Percentiles rank a stretch among this genome's conserved stretches.
These are phyloP conservation scores for Rhodocollybia butyracea DNA, from an alignment of 768 basidiomycete genomes.

Conservation along the genomic window DNA sequence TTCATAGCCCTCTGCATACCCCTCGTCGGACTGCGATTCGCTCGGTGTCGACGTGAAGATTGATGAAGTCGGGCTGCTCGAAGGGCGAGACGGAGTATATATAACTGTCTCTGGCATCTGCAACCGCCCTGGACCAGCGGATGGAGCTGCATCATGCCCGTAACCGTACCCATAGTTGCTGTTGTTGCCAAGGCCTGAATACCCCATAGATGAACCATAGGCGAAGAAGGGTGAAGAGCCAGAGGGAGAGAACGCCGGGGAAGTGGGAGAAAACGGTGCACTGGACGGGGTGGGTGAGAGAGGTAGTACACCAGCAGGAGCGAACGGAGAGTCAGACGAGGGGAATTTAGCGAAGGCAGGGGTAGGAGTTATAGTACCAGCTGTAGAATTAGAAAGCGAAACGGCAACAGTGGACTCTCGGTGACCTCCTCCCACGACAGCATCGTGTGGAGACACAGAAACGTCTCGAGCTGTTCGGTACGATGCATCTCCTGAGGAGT, in stretches of 20 bases:
- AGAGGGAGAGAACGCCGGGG: background rate
- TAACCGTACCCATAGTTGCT: background rate
- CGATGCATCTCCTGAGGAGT: slow-evolving; percentile 11
- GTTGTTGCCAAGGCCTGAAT: no score
- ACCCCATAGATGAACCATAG: no score
- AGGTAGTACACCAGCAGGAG: background rate
- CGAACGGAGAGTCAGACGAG: background rate
- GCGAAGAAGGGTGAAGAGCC: background rate
- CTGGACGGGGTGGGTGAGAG: slow-evolving; percentile 17
- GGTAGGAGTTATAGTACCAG: background rate
- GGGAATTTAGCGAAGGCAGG: background rate
- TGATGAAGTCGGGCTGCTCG: slow-evolving; percentile 27
- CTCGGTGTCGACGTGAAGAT: slow-evolving; percentile 25
- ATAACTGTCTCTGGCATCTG: slow-evolving; percentile 36
- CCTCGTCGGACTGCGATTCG: slow-evolving; percentile 5
- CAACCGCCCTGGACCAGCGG: slow-evolving; percentile 6
- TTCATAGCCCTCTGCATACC: background rate
- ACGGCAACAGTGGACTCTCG: slow-evolving; percentile 9
- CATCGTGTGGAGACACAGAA: slow-evolving; percentile 8
- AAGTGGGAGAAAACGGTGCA: background rate
- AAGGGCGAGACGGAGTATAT: slow-evolving; percentile 30
- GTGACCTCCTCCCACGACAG: background rate
- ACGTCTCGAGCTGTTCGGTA: slow-evolving; percentile 23
- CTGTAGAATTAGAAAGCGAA: background rate
- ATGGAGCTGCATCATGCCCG: background rate